Evolutionary conservation across 108 stramenopile species (phyloP).

Genomic region (Skeletonema costatum): DNA sequence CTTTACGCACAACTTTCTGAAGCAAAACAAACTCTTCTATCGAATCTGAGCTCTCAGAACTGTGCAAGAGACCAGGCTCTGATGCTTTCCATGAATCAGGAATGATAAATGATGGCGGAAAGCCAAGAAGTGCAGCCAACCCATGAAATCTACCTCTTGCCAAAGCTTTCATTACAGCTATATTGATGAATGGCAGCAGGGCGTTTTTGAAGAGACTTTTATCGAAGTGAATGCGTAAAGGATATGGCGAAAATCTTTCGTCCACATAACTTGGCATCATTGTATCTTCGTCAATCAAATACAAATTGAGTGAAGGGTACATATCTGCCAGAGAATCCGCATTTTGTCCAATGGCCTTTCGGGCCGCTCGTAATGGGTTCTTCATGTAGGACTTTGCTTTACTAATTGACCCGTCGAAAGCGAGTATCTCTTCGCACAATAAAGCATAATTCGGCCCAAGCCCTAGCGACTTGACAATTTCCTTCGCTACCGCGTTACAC

Average conservation of each 20-base stretch:
- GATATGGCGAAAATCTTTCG: conserved; percentile 16
- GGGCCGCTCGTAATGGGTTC: conserved; percentile 52
- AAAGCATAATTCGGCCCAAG: conserved; percentile 23
- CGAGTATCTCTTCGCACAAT: conserved; percentile 42
- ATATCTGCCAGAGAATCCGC: conserved; percentile 25
- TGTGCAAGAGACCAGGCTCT: conserved; percentile 34
- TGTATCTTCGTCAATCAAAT: conserved; percentile 66
- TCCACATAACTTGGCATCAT: conserved; percentile 51
- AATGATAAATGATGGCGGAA: conserved; percentile 32
- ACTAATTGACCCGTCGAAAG: conserved; percentile 21
- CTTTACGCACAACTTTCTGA: conserved; percentile 30
- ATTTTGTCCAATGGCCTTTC: conserved; percentile 47
- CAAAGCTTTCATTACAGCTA: conserved; percentile 42
- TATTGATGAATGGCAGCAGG: conserved; percentile 68
- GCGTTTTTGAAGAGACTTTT: conserved; percentile 34
- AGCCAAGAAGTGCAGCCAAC: conserved; percentile 32
- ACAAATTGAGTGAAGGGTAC: conserved; percentile 55
- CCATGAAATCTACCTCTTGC: conserved; percentile 27
- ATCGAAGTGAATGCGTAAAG: conserved; percentile 48
- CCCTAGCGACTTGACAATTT: conserved; percentile 30
- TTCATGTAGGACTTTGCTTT: conserved; percentile 45
- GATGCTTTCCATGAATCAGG: conserved; percentile 31
- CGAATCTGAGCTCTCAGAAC: conserved; percentile 12
- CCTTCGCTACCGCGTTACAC: conserved; percentile 12
- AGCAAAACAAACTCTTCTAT: conserved; percentile 43